Evolutionary conservation across 1,139 yeast genomes (phyloP), one percentile per base, ranked within the genome.

Genomic region (Casaregolazyma lundiana): DNA sequence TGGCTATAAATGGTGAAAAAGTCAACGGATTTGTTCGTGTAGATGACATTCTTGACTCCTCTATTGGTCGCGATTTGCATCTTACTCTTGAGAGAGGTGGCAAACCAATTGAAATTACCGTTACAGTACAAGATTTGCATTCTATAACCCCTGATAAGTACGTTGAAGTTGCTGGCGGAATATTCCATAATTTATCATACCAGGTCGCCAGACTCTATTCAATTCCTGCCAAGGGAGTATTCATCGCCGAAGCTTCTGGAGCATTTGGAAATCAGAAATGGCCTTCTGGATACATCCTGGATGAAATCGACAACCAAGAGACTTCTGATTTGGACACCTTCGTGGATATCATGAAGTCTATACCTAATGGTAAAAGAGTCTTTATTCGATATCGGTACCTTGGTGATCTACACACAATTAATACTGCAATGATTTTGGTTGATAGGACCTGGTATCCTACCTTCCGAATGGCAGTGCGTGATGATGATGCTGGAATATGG

Each of bases 201-300:
- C 97, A 89, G 65, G 74, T 88, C 66, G 97, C 97, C 2, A 76
- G 96, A 60, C 75, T 82, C 46, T 87, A 80, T 61, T 87, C 94
- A 42, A 76, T 88, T 37, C 94, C 96, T 0, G 90, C 85, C 4
- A 76, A 71, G 54, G 97, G 97, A 34, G 95, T 89, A 0, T 88
- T 78, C 60, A 75, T 87, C 40, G 82, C 85, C 56, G 80, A 84
- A 54, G 88, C 95, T 0, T 72, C 84, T 2, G 94, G 94, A 0
- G 83, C 94, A 0, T 88, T 88, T 66, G 78, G 77, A 50, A 68
- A 84, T 42, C 58, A 59, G 16, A 53, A 55, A 24, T 67, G 64
- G 43, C 52, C 57, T 32, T 72, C 75, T 34, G 84, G 84, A 19
- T 88, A 95, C 89, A 68, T 89, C 6, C 67, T 90, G 38, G 94